phyloP scores from a whole-genome alignment of 164 flowering plant genomes.

The Euptelea pleiosperma region DNA sequence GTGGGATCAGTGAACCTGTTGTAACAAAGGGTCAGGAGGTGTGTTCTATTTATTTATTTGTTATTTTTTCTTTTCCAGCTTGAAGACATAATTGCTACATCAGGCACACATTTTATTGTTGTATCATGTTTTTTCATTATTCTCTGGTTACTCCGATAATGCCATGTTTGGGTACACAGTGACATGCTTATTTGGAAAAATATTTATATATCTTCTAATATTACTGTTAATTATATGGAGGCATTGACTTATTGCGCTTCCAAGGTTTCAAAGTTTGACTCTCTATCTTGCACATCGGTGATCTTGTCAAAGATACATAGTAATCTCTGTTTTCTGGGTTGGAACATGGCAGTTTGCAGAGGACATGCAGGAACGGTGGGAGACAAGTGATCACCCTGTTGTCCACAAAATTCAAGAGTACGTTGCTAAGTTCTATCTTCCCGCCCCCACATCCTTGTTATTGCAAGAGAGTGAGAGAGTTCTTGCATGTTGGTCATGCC shows the following conservation, averaged over 20 bases:
- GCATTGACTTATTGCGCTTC: background rate
- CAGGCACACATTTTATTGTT: background rate
- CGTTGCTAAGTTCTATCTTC: conserved; percentile 7
- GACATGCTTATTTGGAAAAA: no score
- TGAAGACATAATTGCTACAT: background rate
- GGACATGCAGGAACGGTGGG: conserved; percentile 90
- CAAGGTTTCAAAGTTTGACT: background rate
- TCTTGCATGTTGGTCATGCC: no score
- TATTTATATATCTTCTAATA: background rate
- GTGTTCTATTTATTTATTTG: background rate
- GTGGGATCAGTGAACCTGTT: conserved; percentile 83
- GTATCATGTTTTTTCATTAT: background rate
- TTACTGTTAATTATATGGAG: background rate
- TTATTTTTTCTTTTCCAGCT: conserved; percentile 3
- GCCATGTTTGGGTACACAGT: no score
- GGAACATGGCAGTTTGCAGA: conserved; percentile 67
- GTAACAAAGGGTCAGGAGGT: conserved; percentile 86
- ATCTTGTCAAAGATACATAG: background rate
- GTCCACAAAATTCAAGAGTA: conserved; percentile 99
- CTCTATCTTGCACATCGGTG: background rate
- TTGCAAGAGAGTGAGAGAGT: no score
- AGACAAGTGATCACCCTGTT: conserved; percentile 85
- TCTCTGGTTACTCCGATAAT: no score
- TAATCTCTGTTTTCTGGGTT: background rate
- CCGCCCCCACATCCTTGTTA: no score